Evolutionary conservation across 768 basidiomycete genomes (phyloP), one percentile per base, ranked within the genome.

Genomic region (Tylopilus sp.): DNA sequence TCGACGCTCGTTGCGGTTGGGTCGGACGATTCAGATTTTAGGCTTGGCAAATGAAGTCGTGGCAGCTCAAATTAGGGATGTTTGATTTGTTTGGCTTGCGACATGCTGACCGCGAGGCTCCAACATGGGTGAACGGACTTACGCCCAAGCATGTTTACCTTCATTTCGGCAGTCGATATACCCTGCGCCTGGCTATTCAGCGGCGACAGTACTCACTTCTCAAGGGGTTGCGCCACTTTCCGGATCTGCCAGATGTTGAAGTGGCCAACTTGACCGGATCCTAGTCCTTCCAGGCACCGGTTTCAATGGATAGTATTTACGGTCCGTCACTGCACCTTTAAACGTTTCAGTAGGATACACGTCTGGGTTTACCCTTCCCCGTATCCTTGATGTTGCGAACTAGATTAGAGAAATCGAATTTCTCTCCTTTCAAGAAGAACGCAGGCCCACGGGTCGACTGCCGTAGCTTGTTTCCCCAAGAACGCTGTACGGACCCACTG

Each of bases 341-440:
- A 52, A 60, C 43, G 48, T n/a, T n/a, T n/a, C n/a, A n/a, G n/a
- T n/a, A n/a, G n/a, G n/a, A n/a, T n/a, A n/a, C n/a, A n/a, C n/a
- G n/a, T n/a, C n/a, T n/a, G n/a, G n/a, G n/a, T n/a, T n/a, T n/a
- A n/a, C n/a, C n/a, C 44, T 52, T 53, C 41, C 45, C 48, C 38
- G 30, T 34, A 41, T 16, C 43, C 45, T 38, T 34, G 33, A 66
- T 67, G 64, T 12, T 53, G 5, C 57, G 55, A 26, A 37, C 44
- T 54, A 55, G 25, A 12, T 31, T 10, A n/a, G 51, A 57, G 51
- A 59, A 44, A 25, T 36, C 38, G 25, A 54, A 64, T 29, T 11
- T 52, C 22, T 58, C 60, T 12, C 62, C 56, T 37, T 28, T 66
- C 33, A 67, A 49, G 49, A 67, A 53, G 52, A 46, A 25, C 14